A percentile compares a stretch with the other conserved stretches of the same genome.
These are phyloP conservation scores for Terfezia boudieri DNA, from an alignment of 495 filamentous ascomycete genomes.

Conservation along the genomic window DNA sequence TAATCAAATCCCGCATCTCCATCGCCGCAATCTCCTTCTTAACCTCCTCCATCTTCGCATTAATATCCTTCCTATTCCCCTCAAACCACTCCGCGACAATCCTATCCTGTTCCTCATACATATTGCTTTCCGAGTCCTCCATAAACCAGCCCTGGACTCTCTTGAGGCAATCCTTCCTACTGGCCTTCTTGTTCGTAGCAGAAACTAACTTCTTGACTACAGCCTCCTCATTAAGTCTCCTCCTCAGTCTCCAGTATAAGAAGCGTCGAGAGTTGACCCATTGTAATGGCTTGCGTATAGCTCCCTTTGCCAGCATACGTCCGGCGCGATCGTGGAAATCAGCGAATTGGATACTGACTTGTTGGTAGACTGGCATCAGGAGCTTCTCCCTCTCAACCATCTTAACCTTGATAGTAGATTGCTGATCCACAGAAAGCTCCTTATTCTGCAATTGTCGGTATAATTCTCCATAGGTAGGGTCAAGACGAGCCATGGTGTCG, in stretches of 20 bases:
- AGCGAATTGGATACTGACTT: slow-evolving; percentile 85
- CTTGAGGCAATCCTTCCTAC: slow-evolving; percentile 22
- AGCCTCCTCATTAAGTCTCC: slow-evolving; percentile 87
- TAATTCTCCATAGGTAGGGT: slow-evolving; percentile 58
- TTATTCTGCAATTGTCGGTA: slow-evolving; percentile 52
- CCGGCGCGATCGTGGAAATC: slow-evolving; percentile 94
- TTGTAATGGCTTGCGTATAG: slow-evolving; percentile 58
- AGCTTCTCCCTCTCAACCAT: slow-evolving; percentile 73
- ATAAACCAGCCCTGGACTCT: slow-evolving; percentile 16
- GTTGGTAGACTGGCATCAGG: slow-evolving; percentile 74
- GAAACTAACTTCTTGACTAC: slow-evolving; percentile 69
- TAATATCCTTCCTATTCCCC: slow-evolving; percentile 66
- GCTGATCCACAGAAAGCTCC: slow-evolving; percentile 46
- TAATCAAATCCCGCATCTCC: background rate
- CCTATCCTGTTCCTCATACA: slow-evolving; percentile 51
- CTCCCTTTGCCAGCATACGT: slow-evolving; percentile 92
- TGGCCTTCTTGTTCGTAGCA: slow-evolving; percentile 25
- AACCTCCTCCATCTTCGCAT: slow-evolving; percentile 55
- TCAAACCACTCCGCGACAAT: slow-evolving; percentile 93
- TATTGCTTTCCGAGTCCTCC: slow-evolving; percentile 9
- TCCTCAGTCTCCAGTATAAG: slow-evolving; percentile 99
- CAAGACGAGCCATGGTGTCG: slow-evolving; percentile 90
- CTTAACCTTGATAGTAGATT: slow-evolving; percentile 55
- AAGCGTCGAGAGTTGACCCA: slow-evolving; percentile 88
- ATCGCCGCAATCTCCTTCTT: slow-evolving; percentile 35